Percentiles rank a stretch among this genome's conserved stretches.
Evolutionary conservation across 495 filamentous ascomycete species (phyloP).

Genomic region (Neurospora pannonica): DNA sequence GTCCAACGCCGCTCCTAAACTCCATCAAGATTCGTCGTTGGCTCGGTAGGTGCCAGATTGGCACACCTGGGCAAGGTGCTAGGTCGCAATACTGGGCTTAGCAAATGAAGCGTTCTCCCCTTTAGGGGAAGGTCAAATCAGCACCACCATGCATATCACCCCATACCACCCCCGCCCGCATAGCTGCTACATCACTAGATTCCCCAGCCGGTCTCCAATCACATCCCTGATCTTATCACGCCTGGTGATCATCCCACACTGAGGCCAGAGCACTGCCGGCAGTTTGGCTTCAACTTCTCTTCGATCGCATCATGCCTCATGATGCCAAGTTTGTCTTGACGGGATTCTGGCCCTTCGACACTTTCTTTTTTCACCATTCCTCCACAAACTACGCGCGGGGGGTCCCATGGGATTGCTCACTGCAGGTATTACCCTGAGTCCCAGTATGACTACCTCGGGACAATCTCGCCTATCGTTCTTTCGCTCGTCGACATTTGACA

Average conservation of each 20-base stretch:
- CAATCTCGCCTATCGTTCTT: background rate
- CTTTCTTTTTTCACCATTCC: background rate
- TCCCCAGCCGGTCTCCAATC: background rate
- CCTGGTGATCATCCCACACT: background rate
- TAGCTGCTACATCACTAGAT: constrained; percentile 13
- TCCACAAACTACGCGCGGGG: background rate
- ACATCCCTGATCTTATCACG: background rate
- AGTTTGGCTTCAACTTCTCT: background rate
- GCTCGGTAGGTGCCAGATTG: background rate
- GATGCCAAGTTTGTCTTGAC: background rate
- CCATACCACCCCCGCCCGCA: constrained; percentile 3
- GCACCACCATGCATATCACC: background rate
- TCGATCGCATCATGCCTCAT: background rate
- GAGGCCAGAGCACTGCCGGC: background rate
- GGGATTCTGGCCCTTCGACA: background rate
- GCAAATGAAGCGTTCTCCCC: background rate
- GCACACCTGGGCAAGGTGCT: background rate
- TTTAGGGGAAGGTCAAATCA: background rate
- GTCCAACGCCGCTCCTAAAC: background rate
- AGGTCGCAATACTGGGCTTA: background rate
- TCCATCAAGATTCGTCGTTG: background rate
- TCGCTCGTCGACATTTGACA: background rate
- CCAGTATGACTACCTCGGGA: background rate
- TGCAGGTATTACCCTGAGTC: background rate
- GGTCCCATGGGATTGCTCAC: background rate